Percentiles rank a stretch among this genome's conserved stretches.
phyloP scores from a whole-genome alignment of 1,139 yeast species.

The Citeromyces hawaiiensis region DNA sequence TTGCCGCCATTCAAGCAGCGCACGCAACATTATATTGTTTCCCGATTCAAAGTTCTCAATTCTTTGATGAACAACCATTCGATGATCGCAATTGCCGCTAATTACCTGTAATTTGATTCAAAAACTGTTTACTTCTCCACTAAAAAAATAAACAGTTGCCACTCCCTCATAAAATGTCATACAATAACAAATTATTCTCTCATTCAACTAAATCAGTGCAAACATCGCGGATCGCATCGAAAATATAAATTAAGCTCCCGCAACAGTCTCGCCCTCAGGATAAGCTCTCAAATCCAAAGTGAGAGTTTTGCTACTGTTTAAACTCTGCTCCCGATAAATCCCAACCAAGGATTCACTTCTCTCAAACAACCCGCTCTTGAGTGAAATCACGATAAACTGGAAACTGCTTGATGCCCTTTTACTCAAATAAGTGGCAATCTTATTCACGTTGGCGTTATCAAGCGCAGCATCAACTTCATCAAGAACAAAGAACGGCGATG shows the following conservation, averaged over 20 bases:
- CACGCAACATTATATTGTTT: too few species aligned
- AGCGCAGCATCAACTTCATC: conserved; percentile 98
- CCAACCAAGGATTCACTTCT: conserved; percentile 89
- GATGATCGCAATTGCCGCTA: too few species aligned
- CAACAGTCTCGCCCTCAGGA: conserved; percentile 18
- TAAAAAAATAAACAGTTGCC: too few species aligned
- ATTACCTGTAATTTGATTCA: too few species aligned
- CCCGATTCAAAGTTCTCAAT: too few species aligned
- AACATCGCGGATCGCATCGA: not conserved
- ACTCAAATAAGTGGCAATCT: conserved; percentile 73
- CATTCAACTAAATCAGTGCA: not conserved
- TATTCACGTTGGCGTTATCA: conserved; percentile 77
- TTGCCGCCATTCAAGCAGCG: too few species aligned
- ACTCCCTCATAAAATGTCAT: too few species aligned
- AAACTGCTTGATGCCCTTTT: conserved; percentile 66
- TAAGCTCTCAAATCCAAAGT: conserved; percentile 63
- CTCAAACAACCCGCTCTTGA: conserved; percentile 79
- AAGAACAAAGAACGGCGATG: conserved; percentile 89
- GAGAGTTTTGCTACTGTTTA: conserved; percentile 64
- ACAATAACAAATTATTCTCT: not conserved
- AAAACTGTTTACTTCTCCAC: too few species aligned
- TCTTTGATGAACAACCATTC: too few species aligned
- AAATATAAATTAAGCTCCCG: too few species aligned
- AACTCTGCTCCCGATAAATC: conserved; percentile 73
- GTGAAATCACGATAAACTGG: conserved; percentile 88